Base-by-base conservation (phyloP, 352 stramenopile species). In the Phytopythium aichiense region DNA sequence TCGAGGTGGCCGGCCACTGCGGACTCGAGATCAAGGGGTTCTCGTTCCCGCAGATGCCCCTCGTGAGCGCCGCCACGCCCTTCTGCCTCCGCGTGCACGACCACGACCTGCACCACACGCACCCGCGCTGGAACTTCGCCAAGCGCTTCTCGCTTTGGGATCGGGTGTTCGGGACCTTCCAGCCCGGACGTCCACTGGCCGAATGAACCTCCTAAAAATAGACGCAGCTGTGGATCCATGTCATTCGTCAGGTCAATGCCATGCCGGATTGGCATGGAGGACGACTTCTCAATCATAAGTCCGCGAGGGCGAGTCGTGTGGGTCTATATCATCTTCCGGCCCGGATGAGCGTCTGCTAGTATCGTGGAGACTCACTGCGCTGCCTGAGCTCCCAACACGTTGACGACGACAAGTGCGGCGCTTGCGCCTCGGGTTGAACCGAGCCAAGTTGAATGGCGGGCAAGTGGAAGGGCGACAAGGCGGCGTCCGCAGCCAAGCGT, bases 131-230 rank as follows among this genome's bases (percentile, higher is more conserved):
- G 73, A 96, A 96, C 71, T 96, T 93, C 57, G 79, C 88, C 40
- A 96, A 96, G 73, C 80, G 88, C 1, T 96, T 96, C 59, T 80
- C 85, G 16, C 57, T 95, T 23, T 96, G 88, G 88, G 88, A 96
- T 67, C 88, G 87, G 40, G 40, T 93, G 45, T 96, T 96, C 63
- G 40, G 65, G 5, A 96, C 88, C 16, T 95, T 93, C 70, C 80
- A 70, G 15, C 65, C 73, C 0, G 76, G 72, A 1, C 68, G 45
- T 23, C 56, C 58, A 12, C 55, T 71, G 42, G 46, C 52, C 22
- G 35, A 5, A 9, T 31, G 35, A n/a, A 20, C n/a, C 22, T 4
- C 4, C 22, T 54, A 33, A 58, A 58, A 43, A 56, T 56, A 56
- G 48, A 54, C 22, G 25, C 15, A 52, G 46, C 7, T 33, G 46